These are phyloP conservation scores for Lachnellula cervina DNA, from an alignment of 2,329 filamentous ascomycete species.

Conservation along the genomic window DNA sequence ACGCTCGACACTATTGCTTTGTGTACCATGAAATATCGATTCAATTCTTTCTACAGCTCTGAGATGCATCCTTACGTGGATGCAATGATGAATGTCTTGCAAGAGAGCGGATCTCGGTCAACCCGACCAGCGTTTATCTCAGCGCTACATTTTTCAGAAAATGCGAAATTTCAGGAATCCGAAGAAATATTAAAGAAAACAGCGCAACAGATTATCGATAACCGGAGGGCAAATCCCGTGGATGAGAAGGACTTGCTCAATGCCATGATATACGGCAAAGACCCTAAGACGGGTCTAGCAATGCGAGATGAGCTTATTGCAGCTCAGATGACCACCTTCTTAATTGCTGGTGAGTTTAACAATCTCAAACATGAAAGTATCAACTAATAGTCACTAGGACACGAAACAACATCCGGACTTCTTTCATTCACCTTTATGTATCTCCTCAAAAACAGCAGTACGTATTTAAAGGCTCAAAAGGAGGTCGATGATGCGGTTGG, in stretches of 20 bases:
- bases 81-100: constrained; percentile 61
- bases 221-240: constrained; percentile 50
- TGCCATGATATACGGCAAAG: constrained; percentile 63
- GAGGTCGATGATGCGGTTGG: constrained; percentile 49
- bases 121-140: constrained; percentile 43
- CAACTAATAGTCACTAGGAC: constrained; percentile 46
- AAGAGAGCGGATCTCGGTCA: constrained; percentile 48
- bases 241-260: constrained; percentile 63
- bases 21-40: constrained; percentile 40
- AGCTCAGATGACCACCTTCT: constrained; percentile 68
- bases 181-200: constrained; percentile 52
- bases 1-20: constrained; percentile 62
- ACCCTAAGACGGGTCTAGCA: constrained; percentile 61
- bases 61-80: constrained; percentile 64
- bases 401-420: constrained; percentile 59
- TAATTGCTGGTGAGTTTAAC: constrained; percentile 41
- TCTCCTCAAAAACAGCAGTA: constrained; percentile 46
- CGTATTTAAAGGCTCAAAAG: constrained; percentile 41
- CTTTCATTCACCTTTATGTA: constrained; percentile 44
- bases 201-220: constrained; percentile 54
- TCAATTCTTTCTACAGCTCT: constrained; percentile 71
- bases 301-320: constrained; percentile 59
- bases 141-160: constrained; percentile 33
- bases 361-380: constrained; percentile 2
- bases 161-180: constrained; percentile 50